Percentiles rank a stretch among this genome's conserved stretches.
Conservation (phyloP, 345 rosid species). For the Zanthoxylum bungeanum region DNA sequence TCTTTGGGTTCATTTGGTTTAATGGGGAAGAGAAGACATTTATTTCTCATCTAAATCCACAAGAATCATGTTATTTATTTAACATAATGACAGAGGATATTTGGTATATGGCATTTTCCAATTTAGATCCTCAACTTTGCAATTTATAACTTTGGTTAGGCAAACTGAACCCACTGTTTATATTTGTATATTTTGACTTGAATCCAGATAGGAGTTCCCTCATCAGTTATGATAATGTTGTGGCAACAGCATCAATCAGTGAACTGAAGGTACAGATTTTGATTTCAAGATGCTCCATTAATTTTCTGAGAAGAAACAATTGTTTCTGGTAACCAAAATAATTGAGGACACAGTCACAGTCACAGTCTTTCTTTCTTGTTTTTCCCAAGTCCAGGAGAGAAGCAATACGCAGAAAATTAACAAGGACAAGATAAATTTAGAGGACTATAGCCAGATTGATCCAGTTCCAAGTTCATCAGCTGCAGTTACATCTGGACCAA, state of each 20-base stretch:
- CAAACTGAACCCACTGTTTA: background rate
- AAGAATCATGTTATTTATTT: background rate
- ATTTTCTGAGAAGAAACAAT: background rate
- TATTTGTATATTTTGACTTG: background rate
- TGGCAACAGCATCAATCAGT: background rate
- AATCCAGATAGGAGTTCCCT: background rate
- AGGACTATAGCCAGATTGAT: slow-evolving; percentile 5
- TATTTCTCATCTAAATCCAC: background rate
- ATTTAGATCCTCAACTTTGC: background rate
- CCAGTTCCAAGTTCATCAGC: slow-evolving; percentile 12
- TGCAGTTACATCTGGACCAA: background rate
- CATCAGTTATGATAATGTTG: background rate
- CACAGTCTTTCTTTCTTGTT: background rate
- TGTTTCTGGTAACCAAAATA: background rate
- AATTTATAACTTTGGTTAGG: background rate
- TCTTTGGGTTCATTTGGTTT: background rate
- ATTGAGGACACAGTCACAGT: too few relatives aligned
- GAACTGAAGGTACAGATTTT: background rate
- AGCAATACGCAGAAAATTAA: background rate
- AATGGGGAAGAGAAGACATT: background rate
- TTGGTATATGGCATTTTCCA: background rate
- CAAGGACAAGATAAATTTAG: slow-evolving; percentile 3
- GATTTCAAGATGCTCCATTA: background rate
- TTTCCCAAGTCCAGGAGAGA: background rate
- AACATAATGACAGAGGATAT: background rate